phyloP scores from a whole-genome alignment of 108 stramenopile genomes.

The Skeletonema menzelii region DNA sequence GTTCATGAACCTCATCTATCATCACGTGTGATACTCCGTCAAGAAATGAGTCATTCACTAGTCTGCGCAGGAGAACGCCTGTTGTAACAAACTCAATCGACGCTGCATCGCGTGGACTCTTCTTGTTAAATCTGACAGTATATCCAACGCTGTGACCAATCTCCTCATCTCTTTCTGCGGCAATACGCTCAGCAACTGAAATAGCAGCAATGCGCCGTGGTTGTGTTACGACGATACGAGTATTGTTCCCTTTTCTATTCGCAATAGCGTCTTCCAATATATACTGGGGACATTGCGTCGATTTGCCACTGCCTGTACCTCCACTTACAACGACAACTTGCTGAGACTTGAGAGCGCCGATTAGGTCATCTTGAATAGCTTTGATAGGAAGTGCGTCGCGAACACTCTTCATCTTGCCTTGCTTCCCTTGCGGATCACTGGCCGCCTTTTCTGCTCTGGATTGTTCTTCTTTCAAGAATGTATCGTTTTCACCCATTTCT shows the following conservation, averaged over 20 bases:
- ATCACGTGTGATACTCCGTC: constrained; percentile 68
- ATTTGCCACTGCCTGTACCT: constrained; percentile 94
- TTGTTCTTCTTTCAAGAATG: constrained; percentile 3
- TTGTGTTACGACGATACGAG: constrained; percentile 92
- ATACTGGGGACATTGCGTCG: constrained; percentile 98
- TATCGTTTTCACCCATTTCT: not conserved
- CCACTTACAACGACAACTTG: constrained; percentile 94
- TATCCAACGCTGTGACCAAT: constrained; percentile 94
- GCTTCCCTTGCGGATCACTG: not conserved
- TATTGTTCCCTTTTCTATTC: constrained; percentile 72
- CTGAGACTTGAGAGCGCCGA: constrained; percentile 70
- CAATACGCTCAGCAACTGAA: constrained; percentile 96
- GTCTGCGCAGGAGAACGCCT: constrained; percentile 95
- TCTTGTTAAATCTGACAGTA: constrained; percentile 89
- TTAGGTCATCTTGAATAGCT: constrained; percentile 73
- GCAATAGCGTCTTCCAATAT: constrained; percentile 91
- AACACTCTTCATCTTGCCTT: constrained; percentile 7
- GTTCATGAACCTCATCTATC: constrained; percentile 97
- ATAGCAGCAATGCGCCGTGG: constrained; percentile 96
- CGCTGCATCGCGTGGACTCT: constrained; percentile 34
- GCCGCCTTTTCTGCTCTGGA: constrained; percentile 6
- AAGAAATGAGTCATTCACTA: constrained; percentile 84
- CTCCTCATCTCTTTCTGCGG: constrained; percentile 92
- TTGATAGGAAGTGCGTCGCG: constrained; percentile 90
- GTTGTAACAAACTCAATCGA: constrained; percentile 97